Percentiles rank a stretch among this genome's conserved stretches.
Conservation (phyloP, 2,329 filamentous ascomycete genomes). For the Ophioceras dolichostomum region DNA sequence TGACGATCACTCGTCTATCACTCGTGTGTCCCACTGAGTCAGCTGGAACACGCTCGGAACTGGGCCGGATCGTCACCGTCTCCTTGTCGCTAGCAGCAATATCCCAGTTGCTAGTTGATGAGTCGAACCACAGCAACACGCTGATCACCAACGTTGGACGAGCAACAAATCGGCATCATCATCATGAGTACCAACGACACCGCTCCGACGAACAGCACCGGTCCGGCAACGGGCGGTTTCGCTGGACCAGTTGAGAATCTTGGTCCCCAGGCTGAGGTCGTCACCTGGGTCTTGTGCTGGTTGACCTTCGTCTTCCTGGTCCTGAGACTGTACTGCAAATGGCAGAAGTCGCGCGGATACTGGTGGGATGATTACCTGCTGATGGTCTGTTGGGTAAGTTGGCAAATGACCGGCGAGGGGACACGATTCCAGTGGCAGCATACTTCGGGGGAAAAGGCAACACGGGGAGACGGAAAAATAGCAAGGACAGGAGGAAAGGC, state of each 20-base stretch:
- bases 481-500: not conserved
- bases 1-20: no score
- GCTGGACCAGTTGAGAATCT: not conserved
- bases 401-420: not conserved
- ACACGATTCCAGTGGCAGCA: not conserved
- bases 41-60: no score
- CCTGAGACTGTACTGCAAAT: conserved; percentile 15
- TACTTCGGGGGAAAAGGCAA: no score
- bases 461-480: not conserved
- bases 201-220: not conserved
- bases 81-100: no score
- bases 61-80: no score
- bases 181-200: not conserved
- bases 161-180: no score
- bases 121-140: no score
- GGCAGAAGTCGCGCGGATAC: not conserved
- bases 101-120: no score
- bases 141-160: no score
- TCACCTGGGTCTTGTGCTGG: conserved; percentile 7
- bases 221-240: not conserved
- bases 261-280: not conserved
- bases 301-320: conserved; percentile 10
- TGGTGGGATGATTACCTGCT: conserved; percentile 3
- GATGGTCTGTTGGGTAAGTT: not conserved
- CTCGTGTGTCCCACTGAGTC: no score